These are phyloP conservation scores for Geotrichum macrosporum DNA, from an alignment of 1,139 yeast genomes.

Conservation along the genomic window DNA sequence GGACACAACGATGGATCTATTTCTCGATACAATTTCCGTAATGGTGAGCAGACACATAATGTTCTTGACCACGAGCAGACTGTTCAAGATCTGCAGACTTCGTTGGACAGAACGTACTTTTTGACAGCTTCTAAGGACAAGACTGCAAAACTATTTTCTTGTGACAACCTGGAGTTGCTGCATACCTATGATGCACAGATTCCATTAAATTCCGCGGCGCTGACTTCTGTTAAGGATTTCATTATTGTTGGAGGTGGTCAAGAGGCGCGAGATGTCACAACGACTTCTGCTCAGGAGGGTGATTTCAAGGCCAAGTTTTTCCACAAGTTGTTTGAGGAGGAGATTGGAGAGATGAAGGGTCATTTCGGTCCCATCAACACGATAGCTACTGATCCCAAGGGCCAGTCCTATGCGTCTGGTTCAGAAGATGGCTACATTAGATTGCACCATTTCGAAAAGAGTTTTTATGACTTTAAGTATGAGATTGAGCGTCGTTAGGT, in stretches of 20 bases:
- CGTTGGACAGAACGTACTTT: slow-evolving; percentile 82
- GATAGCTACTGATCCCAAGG: slow-evolving; percentile 91
- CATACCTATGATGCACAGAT: slow-evolving; percentile 84
- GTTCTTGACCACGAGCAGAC: slow-evolving; percentile 66
- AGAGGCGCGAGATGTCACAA: slow-evolving; percentile 96
- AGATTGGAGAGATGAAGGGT: slow-evolving; percentile 94
- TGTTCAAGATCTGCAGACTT: slow-evolving; percentile 85
- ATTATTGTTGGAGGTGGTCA: slow-evolving; percentile 98
- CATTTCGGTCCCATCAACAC: slow-evolving; percentile 98
- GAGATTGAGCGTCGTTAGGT: slow-evolving; percentile 60
- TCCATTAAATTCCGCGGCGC: slow-evolving; percentile 92
- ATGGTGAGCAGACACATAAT: slow-evolving; percentile 64
- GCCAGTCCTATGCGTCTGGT: slow-evolving; percentile 89
- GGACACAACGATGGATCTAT: slow-evolving; percentile 87
- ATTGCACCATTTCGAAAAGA: slow-evolving; percentile 87
- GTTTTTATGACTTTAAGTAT: slow-evolving; percentile 86
- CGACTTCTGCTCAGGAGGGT: slow-evolving; percentile 91
- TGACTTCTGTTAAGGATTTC: slow-evolving; percentile 87
- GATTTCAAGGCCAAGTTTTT: slow-evolving; percentile 94
- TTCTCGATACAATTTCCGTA: slow-evolving; percentile 69
- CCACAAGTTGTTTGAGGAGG: slow-evolving; percentile 93
- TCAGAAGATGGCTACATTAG: slow-evolving; percentile 98
- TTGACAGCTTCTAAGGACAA: slow-evolving; percentile 93
- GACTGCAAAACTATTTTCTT: slow-evolving; percentile 74
- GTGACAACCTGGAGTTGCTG: slow-evolving; percentile 65